Base-by-base conservation (phyloP, 1,284 basidiomycete species). In the Fomitopsis betulina region DNA sequence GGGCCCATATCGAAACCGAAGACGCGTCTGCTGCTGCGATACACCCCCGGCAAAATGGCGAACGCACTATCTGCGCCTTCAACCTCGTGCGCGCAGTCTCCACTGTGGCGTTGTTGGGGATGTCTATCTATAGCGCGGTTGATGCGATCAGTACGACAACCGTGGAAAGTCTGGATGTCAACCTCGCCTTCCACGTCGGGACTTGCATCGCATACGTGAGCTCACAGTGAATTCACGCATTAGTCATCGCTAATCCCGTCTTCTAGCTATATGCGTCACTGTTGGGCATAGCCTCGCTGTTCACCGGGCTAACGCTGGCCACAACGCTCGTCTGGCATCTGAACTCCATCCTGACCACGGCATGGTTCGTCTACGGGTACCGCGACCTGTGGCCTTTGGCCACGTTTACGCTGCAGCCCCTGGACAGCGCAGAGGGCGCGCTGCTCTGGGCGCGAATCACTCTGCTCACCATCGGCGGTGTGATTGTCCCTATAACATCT, bases 371-470 rank as follows among this genome's bases (percentile, higher is more conserved):
- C 3, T 88, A 82, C 33, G 70, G 73, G 9, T 86, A 86, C 67
- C 79, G 87, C n/a, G 86, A 90, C 68, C 57, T 89, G 21, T 84
- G 79, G 70, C 87, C 88, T 9, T 67, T 87, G 5, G 73, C 78
- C 19, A 89, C 84, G 0, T 85, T 68, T 67, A 70, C 73, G 51
- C 66, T 76, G 23, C 49, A 61, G 17, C 76, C 79, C 2, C 61
- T 69, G 12, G 80, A 83, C 59, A 63, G 69, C 47, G 63, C 67
- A 1, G 70, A 72, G 38, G 72, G 71, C 12, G 13, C 58, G 12
- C 45, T 71, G 8, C 59, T 73, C 0, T 74, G 71, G 72, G 60
- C 56, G 1, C 68, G 71, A 51, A 51, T 72, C 70, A 53, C 74
- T 66, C 19, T 81, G 12, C 69, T 80, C 17, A 64, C 72, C 8